Percentiles rank a stretch among this genome's conserved stretches.
Evolutionary conservation across 768 basidiomycete genomes (phyloP).

Genomic region (Lactarius evosmus): DNA sequence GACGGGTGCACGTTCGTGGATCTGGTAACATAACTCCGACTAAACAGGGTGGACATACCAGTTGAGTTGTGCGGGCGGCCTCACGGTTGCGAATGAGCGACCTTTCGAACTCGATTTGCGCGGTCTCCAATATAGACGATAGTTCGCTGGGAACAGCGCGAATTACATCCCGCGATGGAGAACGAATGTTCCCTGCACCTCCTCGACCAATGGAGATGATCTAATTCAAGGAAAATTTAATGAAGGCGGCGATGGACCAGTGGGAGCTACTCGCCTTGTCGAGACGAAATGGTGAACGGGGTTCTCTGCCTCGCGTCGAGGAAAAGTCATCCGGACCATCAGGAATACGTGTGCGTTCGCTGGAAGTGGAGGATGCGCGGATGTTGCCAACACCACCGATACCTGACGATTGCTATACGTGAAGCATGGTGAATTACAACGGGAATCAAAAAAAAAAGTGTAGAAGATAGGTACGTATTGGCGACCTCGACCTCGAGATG

Average conservation of each 20-base stretch:
- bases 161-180: neutral
- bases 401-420: constrained; percentile 17
- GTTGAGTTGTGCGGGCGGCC: neutral
- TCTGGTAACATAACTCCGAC: neutral
- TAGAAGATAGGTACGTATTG: neutral
- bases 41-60: constrained; percentile 8
- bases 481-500: neutral
- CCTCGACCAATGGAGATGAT: constrained; percentile 18
- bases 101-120: neutral
- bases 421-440: neutral
- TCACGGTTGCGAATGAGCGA: neutral
- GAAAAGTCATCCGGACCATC: neutral
- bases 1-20: neutral
- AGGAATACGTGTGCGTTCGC: neutral
- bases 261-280: neutral
- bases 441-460: neutral
- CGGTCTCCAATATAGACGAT: neutral
- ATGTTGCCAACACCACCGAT: constrained; percentile 22
- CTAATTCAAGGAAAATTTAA: neutral
- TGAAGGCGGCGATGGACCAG: neutral
- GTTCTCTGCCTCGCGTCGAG: constrained; percentile 6
- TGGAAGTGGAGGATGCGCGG: neutral
- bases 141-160: neutral
- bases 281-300: neutral
- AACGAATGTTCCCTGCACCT: constrained; percentile 18